Conservation (phyloP, 2,329 filamentous ascomycete species). For the Verticillium zaregamsianum region DNA sequence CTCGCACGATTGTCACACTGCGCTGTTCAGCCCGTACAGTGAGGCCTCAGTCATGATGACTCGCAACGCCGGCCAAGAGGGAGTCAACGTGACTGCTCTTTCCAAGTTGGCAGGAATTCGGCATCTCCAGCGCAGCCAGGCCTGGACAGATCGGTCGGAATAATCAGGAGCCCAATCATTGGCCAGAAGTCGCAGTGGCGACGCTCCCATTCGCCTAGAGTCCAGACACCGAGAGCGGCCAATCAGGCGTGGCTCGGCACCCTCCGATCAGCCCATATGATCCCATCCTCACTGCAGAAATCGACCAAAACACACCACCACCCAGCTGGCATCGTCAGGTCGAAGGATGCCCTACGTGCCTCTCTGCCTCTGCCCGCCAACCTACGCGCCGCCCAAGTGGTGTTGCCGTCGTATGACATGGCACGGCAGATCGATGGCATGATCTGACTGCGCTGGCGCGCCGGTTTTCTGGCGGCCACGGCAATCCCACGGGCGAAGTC, state of each 20-base stretch:
- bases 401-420: background rate
- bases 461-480: slow-evolving; percentile 4
- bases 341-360: background rate
- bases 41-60: background rate
- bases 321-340: background rate
- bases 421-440: background rate
- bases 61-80: background rate
- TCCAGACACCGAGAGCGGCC: slow-evolving; percentile 3
- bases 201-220: slow-evolving; percentile 11
- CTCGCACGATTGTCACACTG: background rate
- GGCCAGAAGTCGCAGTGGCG: slow-evolving; percentile 1
- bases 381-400: background rate
- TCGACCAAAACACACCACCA: slow-evolving; percentile 10
- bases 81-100: background rate
- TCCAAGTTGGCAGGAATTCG: background rate
- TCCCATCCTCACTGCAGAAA: slow-evolving; percentile 11
- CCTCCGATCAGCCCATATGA: slow-evolving; percentile 15
- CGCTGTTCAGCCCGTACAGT: background rate
- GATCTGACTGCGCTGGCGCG: background rate
- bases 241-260: slow-evolving; percentile 9
- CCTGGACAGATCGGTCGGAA: background rate
- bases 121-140: background rate
- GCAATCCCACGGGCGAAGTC: slow-evolving; percentile 13
- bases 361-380: background rate
- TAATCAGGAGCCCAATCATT: slow-evolving; percentile 1